phyloP scores from a whole-genome alignment of 805 yeast species.

The Ogataea populi-albae region DNA sequence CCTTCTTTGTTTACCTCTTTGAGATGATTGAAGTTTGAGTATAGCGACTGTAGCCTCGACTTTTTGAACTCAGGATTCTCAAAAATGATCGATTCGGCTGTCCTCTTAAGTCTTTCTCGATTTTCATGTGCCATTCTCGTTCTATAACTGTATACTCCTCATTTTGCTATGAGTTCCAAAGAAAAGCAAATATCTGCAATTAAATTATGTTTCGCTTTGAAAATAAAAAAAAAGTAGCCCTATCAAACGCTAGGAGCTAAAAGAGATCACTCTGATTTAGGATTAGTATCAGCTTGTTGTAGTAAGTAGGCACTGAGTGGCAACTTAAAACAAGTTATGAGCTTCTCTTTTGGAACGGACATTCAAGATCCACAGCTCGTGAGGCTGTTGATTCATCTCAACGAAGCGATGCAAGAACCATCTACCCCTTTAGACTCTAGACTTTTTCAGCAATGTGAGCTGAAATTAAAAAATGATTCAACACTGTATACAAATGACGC shows the following conservation, averaged over 20 bases:
- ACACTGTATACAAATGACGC: conserved; percentile 13
- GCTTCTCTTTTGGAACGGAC: conserved; percentile 4
- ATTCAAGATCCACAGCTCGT: conserved; percentile 20
- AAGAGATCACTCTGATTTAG: too few relatives aligned
- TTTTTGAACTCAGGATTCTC: conserved; percentile 35
- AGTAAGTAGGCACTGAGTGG: neutral
- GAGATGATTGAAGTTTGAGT: conserved; percentile 44
- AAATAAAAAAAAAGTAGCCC: too few relatives aligned
- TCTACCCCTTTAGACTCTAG: conserved; percentile 10
- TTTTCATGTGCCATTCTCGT: too few relatives aligned
- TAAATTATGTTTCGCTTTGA: too few relatives aligned
- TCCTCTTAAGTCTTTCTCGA: too few relatives aligned
- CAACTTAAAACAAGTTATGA: conserved; percentile 4
- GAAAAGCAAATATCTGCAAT: too few relatives aligned
- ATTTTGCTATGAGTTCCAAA: too few relatives aligned
- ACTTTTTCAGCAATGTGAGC: conserved; percentile 18
- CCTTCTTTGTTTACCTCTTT: conserved; percentile 46
- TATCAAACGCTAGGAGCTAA: too few relatives aligned
- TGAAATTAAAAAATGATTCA: conserved; percentile 17
- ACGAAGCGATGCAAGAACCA: conserved; percentile 6
- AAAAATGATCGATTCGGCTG: conserved; percentile 13
- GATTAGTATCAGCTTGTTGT: too few relatives aligned
- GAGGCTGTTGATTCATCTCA: conserved; percentile 17
- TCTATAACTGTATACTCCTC: too few relatives aligned
- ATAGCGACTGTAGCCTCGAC: conserved; percentile 44